Percentiles rank a stretch among this genome's conserved stretches.
Conservation (phyloP, 1,284 basidiomycete species). For the Naganishia cerealis region DNA sequence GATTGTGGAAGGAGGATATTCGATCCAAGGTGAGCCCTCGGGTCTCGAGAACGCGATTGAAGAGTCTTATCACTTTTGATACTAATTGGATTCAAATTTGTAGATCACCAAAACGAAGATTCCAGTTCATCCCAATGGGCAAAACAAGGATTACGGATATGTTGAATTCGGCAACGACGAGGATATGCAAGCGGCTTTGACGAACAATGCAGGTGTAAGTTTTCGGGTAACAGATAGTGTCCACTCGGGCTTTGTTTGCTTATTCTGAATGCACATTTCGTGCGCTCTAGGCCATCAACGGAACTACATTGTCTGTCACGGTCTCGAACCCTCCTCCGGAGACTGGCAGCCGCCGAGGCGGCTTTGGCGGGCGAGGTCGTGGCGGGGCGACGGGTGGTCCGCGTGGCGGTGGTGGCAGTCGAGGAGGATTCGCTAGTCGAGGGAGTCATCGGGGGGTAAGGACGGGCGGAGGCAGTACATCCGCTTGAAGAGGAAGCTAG, state of each 20-base stretch:
- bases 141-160: conserved; percentile 60
- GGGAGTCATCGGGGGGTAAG: conserved; percentile 43
- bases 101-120: conserved; percentile 73
- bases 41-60: conserved; percentile 46
- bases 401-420: conserved; percentile 59
- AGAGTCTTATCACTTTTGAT: conserved; percentile 56
- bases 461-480: conserved; percentile 7
- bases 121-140: conserved; percentile 56
- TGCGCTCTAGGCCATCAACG: conserved; percentile 46
- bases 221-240: not conserved
- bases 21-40: conserved; percentile 42
- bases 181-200: conserved; percentile 72
- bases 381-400: conserved; percentile 55
- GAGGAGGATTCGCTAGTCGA: conserved; percentile 56
- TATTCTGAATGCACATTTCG: not conserved
- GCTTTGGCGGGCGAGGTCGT: conserved; percentile 41
- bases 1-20: conserved; percentile 63
- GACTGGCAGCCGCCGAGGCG: conserved; percentile 29
- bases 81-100: conserved; percentile 21
- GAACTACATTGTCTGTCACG: conserved; percentile 52
- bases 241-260: not conserved
- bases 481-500: conserved; percentile 1
- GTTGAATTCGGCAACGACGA: conserved; percentile 84
- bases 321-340: conserved; percentile 50
- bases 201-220: conserved; percentile 67